Evolutionary conservation across 352 stramenopile genomes (phyloP), one percentile per base, ranked within the genome.

Genomic region (Phytophthora capsici): DNA sequence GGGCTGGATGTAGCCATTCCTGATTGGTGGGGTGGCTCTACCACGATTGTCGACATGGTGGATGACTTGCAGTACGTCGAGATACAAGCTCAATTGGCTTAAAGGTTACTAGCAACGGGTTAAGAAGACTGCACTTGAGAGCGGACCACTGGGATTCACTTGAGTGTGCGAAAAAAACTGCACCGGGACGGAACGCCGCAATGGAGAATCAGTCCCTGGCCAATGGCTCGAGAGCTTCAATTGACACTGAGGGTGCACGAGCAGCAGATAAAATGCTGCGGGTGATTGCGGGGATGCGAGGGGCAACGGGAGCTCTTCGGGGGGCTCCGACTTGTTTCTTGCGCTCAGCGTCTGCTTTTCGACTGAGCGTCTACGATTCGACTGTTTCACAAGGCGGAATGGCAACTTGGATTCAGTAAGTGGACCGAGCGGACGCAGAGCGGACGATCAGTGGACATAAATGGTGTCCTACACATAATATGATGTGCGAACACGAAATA

Each of bases 21-120:
- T 48, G 64, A 60, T 53, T 73, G 48, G 32, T 56, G 52, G 30
- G 55, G 65, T 53, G 56, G 66, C 32, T 78, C 66, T 38, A 63
- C 57, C 32, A 71, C 41, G 26, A 66, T 66, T 63, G 70, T 66
- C 47, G 66, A 78, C 70, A 78, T 78, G 38, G n/a, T 36, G 13
- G 28, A 32, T 17, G 32, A 22, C 12, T 32, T 62, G 14, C 22
- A 40, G 36, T 1, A 30, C 20, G 48, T 58, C 16, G 28, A 48
- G n/a, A 44, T 19, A n/a, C 3, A n/a, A 46, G 14, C 41, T 62
- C 10, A 30, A 38, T 8, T 23, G 1, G 9, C 19, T 61, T 4
- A 28, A 10, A 57, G 14, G 36, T 46, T 53, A 54, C 41, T 59
- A 44, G 32, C 36, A 41, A 20, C 36, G 46, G 16, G 12, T 5